These are phyloP conservation scores for Noccaea caerulescens DNA, from an alignment of 345 rosid species.

Conservation along the genomic window DNA sequence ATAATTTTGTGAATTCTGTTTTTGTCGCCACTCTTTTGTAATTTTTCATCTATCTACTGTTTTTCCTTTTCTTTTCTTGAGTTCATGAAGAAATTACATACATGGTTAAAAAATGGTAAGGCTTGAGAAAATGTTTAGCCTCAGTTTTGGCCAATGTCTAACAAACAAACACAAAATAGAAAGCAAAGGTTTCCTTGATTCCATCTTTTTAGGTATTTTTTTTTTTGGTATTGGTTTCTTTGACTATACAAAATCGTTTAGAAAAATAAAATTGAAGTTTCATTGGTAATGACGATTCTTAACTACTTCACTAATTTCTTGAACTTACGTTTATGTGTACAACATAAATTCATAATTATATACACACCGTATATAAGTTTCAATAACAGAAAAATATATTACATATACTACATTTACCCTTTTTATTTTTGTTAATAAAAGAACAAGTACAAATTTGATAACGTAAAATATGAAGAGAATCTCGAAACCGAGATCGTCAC, in stretches of 20 bases:
- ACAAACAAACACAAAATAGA: slow-evolving; percentile 10
- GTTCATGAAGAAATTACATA: neutral
- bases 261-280: neutral
- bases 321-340: too few species aligned
- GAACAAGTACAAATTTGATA: neutral
- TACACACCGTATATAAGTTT: too few species aligned
- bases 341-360: too few species aligned
- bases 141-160: neutral
- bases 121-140: neutral
- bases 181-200: slow-evolving; percentile 27
- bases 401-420: too few species aligned
- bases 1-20: neutral
- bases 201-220: slow-evolving; percentile 2
- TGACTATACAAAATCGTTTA: neutral
- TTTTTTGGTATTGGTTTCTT: slow-evolving; percentile 6
- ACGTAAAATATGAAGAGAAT: slow-evolving; percentile 33
- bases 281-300: slow-evolving; percentile 16
- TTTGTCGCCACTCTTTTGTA: slow-evolving; percentile 25
- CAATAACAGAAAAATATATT: too few species aligned
- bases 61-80: neutral
- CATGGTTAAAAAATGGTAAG: neutral
- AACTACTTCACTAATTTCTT: neutral
- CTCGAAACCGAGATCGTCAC: slow-evolving; percentile 34
- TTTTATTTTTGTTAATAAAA: too few species aligned
- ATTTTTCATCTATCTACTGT: neutral